phyloP scores from a whole-genome alignment of 345 rosid species.

The Eucalyptus marginata region DNA sequence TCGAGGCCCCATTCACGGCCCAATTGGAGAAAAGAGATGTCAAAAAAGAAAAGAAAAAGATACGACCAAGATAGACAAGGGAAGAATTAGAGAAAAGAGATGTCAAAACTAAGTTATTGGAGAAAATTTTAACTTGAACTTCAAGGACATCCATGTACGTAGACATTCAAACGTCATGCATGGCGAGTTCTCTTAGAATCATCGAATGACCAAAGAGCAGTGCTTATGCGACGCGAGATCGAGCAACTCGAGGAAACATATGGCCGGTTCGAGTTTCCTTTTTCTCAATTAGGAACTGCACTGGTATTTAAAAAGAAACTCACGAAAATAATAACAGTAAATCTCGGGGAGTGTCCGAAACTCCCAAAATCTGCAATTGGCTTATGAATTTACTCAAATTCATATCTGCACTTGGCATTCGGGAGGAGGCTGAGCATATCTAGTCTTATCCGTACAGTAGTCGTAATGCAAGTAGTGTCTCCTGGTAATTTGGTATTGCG shows the following conservation, averaged over 20 bases:
- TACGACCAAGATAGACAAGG: background rate
- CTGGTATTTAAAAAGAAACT: background rate
- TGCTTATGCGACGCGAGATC: background rate
- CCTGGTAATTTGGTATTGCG: background rate
- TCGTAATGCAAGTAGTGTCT: conserved; percentile 8
- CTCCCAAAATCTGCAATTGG: background rate
- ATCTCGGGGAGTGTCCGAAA: background rate
- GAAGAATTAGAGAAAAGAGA: background rate
- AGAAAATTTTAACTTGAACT: background rate
- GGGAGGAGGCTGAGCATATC: background rate
- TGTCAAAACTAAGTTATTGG: background rate
- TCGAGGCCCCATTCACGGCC: too few species aligned
- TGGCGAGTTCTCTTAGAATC: background rate
- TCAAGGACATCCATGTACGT: background rate
- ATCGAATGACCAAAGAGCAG: background rate
- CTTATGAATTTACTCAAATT: background rate
- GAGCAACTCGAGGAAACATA: background rate
- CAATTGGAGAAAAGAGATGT: too few species aligned
- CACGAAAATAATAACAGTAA: background rate
- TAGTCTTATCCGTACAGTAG: background rate
- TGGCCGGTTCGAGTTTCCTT: background rate
- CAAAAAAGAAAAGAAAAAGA: too few species aligned
- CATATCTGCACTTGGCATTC: background rate
- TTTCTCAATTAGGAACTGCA: background rate
- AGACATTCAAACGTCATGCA: background rate